phyloP scores from a whole-genome alignment of 148 eudicot species.

The Silene conica region DNA sequence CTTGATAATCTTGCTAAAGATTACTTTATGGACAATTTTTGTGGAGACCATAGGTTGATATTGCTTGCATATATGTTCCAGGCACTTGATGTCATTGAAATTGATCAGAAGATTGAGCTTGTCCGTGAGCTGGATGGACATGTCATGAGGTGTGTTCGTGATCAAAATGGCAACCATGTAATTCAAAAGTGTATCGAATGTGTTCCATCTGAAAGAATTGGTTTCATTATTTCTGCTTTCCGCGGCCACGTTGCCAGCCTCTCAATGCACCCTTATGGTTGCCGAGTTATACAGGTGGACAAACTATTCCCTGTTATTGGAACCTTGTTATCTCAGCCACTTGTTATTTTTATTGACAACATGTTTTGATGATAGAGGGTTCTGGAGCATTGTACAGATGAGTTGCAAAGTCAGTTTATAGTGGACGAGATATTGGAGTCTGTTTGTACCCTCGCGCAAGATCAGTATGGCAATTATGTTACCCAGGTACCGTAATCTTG shows the following conservation, averaged over 20 bases:
- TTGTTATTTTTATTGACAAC: neutral
- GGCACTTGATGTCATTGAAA: slow-evolving; percentile 90
- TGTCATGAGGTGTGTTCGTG: slow-evolving; percentile 78
- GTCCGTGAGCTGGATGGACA: slow-evolving; percentile 87
- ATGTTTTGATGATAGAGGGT: slow-evolving; percentile 52
- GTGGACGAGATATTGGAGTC: slow-evolving; percentile 89
- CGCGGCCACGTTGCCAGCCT: slow-evolving; percentile 66
- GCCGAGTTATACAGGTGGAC: slow-evolving; percentile 90
- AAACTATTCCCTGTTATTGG: neutral
- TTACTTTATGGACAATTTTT: neutral
- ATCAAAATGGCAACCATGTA: slow-evolving; percentile 96
- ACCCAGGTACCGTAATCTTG: slow-evolving; percentile 51
- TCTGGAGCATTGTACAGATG: slow-evolving; percentile 73
- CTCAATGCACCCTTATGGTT: slow-evolving; percentile 94
- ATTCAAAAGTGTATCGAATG: slow-evolving; percentile 91
- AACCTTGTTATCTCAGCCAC: neutral
- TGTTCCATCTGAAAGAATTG: slow-evolving; percentile 64
- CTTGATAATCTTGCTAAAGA: neutral
- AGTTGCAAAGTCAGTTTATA: slow-evolving; percentile 59
- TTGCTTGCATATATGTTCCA: slow-evolving; percentile 25
- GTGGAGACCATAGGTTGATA: neutral
- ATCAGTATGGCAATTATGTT: slow-evolving; percentile 95
- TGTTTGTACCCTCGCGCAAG: slow-evolving; percentile 75
- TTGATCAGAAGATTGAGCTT: slow-evolving; percentile 75
- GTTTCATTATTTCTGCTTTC: slow-evolving; percentile 71